Percentiles rank a stretch among this genome's conserved stretches.
Evolutionary conservation across 371 early-diverging fungal genomes (phyloP).

Genomic region (Ecytonucleospora hepatopenaei): DNA sequence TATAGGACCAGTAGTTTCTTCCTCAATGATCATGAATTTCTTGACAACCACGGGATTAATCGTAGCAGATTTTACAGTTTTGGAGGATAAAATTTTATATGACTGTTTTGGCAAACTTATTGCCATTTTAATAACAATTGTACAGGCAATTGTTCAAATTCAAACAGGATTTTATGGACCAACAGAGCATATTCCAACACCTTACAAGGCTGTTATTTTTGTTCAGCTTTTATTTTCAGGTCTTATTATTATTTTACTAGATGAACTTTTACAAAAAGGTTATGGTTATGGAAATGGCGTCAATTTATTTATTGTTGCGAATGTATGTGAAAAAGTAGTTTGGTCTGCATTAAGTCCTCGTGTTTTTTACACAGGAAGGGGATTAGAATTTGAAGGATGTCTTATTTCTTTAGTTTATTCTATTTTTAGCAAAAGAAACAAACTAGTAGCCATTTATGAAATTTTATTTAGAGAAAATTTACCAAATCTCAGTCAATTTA

Average conservation of each 20-base stretch:
- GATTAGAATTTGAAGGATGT: slow-evolving; percentile 96
- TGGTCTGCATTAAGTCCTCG: slow-evolving; percentile 95
- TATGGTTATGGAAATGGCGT: slow-evolving; percentile 99
- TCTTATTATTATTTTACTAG: slow-evolving; percentile 83
- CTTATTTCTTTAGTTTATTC: slow-evolving; percentile 83
- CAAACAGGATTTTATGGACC: slow-evolving; percentile 91
- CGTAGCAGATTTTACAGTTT: slow-evolving; percentile 85
- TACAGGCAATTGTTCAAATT: slow-evolving; percentile 88
- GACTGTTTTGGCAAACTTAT: slow-evolving; percentile 80
- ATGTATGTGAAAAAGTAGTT: slow-evolving; percentile 93
- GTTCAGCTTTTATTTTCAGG: slow-evolving; percentile 90
- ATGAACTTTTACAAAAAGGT: slow-evolving; percentile 99
- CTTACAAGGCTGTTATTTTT: slow-evolving; percentile 76
- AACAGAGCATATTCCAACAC: slow-evolving; percentile 77
- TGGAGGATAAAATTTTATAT: slow-evolving; percentile 92
- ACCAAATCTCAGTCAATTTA: slow-evolving; percentile 83
- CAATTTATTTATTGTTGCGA: slow-evolving; percentile 95
- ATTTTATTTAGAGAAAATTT: slow-evolving; percentile 86
- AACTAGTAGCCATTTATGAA: slow-evolving; percentile 87
- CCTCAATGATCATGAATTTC: slow-evolving; percentile 96
- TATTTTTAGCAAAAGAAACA: slow-evolving; percentile 80
- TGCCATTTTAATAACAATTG: slow-evolving; percentile 74
- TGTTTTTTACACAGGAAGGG: slow-evolving; percentile 84
- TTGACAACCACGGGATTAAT: slow-evolving; percentile 84
- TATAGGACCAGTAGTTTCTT: slow-evolving; percentile 93